Base-by-base conservation (phyloP, 2,329 filamentous ascomycete species). In the Coniochaeta pulveracea region DNA sequence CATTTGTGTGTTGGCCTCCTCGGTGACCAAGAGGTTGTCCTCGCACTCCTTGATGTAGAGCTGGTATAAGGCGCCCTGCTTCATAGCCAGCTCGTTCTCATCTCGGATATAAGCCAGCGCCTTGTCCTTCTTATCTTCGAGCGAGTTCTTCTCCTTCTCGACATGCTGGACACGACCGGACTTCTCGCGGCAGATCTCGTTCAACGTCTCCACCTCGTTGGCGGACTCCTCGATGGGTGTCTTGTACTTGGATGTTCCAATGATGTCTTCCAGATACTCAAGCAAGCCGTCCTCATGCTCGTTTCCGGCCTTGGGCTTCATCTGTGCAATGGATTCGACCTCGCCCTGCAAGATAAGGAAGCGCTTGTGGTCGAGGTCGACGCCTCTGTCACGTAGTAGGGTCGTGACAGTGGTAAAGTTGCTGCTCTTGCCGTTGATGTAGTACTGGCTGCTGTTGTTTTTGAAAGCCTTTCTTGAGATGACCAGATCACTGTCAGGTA, bases 231-330 rank as follows among this genome's bases (percentile, higher is more conserved):
- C 91, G 41, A 98, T 98, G 0, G 91, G 89, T 0, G 82, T 74
- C 61, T 98, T 98, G 64, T 98, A 98, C 54, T 94, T 95, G 5
- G 91, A 96, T 0, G 91, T 98, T 41, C 93, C 91, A 47, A 98
- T 96, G 40, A 98, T 98, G 49, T 98, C 91, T 55, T 98, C 91
- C 0, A 98, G 73, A 43, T 98, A 98, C 55, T 98, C 91, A 12
- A 98, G 68, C 4, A 98, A 71, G 10, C 91, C 91, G 48, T 98
- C 91, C 40, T 98, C 91, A 50, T 96, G 89, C 54, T 98, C 91
- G 46, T 85, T 89, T 26, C 72, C 79, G 4, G 93, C 91, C 56
- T 98, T 98, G 12, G 93, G 71, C 58, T 98, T 98, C 91, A 98
- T 98, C 58, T 96, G 91, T 6, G 91, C 89, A 51, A 98, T 98